A percentile compares a stretch with the other conserved stretches of the same genome.
Conservation (phyloP, 768 basidiomycete species). For the Leccinum truebloodii region DNA sequence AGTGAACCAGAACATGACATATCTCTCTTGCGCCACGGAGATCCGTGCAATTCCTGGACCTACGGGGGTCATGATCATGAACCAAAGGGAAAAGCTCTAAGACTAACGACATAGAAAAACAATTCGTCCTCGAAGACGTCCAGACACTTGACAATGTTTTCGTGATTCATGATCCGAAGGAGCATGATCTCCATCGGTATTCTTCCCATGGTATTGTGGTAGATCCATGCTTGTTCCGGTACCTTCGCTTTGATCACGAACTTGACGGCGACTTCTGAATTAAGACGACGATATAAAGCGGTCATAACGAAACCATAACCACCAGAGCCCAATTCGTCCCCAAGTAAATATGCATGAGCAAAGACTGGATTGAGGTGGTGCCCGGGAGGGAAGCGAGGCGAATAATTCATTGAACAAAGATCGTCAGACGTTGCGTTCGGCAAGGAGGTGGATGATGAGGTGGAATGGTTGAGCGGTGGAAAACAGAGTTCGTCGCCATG, state of each 20-base stretch:
- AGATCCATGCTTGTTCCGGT: constrained; percentile 52
- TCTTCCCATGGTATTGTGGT: constrained; percentile 58
- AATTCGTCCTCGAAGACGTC: constrained; percentile 82
- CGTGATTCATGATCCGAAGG: constrained; percentile 71
- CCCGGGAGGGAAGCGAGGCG: constrained; percentile 56
- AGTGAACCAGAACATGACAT: constrained; percentile 30
- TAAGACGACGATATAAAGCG: constrained; percentile 60
- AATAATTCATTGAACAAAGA: constrained; percentile 34
- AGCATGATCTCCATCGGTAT: constrained; percentile 84
- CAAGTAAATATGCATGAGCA: constrained; percentile 57
- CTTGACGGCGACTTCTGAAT: constrained; percentile 86
- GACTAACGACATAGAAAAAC: constrained; percentile 84
- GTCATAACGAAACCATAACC: constrained; percentile 97
- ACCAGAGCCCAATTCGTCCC: constrained; percentile 83
- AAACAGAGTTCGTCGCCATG: constrained; percentile 3
- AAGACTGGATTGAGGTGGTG: constrained; percentile 66
- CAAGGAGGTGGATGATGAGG: background rate
- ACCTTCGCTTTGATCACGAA: constrained; percentile 84
- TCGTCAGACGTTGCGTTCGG: constrained; percentile 5
- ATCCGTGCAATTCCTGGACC: constrained; percentile 93
- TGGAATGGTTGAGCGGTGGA: constrained; percentile 7
- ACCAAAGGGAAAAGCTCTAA: background rate
- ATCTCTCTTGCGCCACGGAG: constrained; percentile 71
- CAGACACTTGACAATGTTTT: constrained; percentile 79
- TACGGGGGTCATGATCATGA: constrained; percentile 31